Evolutionary conservation across 2,329 filamentous ascomycete genomes (phyloP), one percentile per base, ranked within the genome.

Genomic region (Leptographium procerum): DNA sequence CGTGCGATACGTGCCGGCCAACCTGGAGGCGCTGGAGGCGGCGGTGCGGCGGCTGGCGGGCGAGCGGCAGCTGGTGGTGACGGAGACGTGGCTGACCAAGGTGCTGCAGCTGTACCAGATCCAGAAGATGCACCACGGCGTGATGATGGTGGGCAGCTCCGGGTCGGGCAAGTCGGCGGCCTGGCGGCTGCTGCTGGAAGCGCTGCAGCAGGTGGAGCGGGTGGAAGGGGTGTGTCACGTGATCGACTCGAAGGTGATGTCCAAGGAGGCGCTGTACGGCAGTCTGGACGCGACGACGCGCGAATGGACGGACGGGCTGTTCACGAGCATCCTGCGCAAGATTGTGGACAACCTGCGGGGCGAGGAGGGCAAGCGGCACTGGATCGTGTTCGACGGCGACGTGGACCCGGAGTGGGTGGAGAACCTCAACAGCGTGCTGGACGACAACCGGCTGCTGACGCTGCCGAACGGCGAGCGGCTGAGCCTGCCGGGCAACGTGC

Each of bases 221-320:
- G 80, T 95, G 8, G 95, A 99, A 71, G 94, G 95, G 34, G 89
- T 99, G 52, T 96, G 85, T 64, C 94, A 99, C 69, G 89, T 99
- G 59, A 99, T 99, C 65, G 94, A 99, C 71, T 95, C 92, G 47
- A 99, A 99, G 75, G 95, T 99, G 71, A 99, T 99, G 94, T 96
- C 91, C 56, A 99, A 99, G 74, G 94, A 99, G 74, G 89, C 89
- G 28, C 78, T 99, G 4, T 99, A 99, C 68, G 94, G 94, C 69
- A 96, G 86, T 66, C 80, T 99, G 54, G 94, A 99, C 71, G 91
- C 89, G 60, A 99, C 94, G 2, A 99, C 94, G 2, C 85, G 94
- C 66, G 94, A 99, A 72, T 99, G 94, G 94, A 99, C 94, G 0
- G 95, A 99, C 67, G 94, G 94, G 72, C 79, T 99, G 13, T 99